A percentile compares a stretch with the other conserved stretches of the same genome.
Conservation (phyloP, 495 filamentous ascomycete species). For the Lasiosphaeria miniovina region DNA sequence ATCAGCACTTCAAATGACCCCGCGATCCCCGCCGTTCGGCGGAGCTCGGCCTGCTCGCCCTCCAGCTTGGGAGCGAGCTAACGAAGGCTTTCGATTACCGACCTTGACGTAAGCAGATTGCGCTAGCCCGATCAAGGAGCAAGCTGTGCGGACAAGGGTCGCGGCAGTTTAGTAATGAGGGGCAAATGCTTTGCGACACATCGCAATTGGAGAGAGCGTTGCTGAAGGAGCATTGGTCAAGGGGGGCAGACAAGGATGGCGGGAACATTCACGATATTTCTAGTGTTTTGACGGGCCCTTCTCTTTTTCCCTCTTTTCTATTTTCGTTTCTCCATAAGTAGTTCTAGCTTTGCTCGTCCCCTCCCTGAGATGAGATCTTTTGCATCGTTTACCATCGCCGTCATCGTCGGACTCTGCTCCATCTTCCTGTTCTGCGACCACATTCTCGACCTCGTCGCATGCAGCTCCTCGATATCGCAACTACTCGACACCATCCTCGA, state of each 20-base stretch:
- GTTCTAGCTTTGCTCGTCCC: background rate
- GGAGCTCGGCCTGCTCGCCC: background rate
- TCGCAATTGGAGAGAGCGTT: background rate
- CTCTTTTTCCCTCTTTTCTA: background rate
- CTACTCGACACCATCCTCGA: conserved; percentile 9
- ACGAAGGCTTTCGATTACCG: conserved; percentile 12
- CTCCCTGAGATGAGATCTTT: background rate
- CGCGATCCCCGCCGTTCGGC: conserved; percentile 3
- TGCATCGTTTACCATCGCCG: background rate
- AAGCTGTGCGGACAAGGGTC: background rate
- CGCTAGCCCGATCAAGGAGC: conserved; percentile 10
- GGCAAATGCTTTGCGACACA: background rate
- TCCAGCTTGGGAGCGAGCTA: background rate
- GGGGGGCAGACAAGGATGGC: background rate
- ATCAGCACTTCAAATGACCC: conserved; percentile 8
- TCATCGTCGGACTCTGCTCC: conserved; percentile 38
- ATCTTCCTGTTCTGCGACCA: conserved; percentile 31
- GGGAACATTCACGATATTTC: conserved; percentile 6
- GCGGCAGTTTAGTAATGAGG: conserved; percentile 4
- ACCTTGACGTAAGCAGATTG: conserved; percentile 20
- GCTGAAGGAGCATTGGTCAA: background rate
- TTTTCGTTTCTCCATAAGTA: background rate
- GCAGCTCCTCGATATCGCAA: conserved; percentile 15
- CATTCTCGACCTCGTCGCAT: conserved; percentile 21
- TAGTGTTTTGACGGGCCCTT: background rate